Evolutionary conservation across 1,284 basidiomycete genomes (phyloP).

Genomic region (Apiotrichum porosum): DNA sequence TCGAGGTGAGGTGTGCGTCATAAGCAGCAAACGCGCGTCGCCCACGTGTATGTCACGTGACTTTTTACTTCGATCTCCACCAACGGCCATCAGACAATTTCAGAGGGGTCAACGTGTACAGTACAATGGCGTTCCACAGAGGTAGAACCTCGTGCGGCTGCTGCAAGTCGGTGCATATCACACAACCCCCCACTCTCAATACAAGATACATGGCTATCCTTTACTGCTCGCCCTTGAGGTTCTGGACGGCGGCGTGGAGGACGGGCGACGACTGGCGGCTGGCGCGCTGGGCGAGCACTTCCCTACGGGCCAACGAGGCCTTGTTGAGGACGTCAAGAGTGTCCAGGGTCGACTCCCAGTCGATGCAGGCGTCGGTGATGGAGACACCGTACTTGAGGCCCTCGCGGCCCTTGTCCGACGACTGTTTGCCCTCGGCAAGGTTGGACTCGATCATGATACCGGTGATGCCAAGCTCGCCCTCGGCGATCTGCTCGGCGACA

Average conservation of each 20-base stretch:
- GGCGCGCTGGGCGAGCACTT: slow-evolving; percentile 27
- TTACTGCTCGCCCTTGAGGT: slow-evolving; percentile 21
- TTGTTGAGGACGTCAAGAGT: slow-evolving; percentile 73
- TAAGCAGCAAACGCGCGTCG: too few relatives aligned
- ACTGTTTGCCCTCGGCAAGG: slow-evolving; percentile 80
- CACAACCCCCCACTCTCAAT: too few relatives aligned
- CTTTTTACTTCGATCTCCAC: too few relatives aligned
- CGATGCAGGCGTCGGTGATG: slow-evolving; percentile 90
- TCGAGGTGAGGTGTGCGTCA: too few relatives aligned
- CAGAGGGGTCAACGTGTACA: too few relatives aligned
- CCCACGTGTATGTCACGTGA: too few relatives aligned
- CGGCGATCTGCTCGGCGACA: slow-evolving; percentile 72
- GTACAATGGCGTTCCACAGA: too few relatives aligned
- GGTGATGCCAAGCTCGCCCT: slow-evolving; percentile 72
- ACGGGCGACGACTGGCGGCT: slow-evolving; percentile 8
- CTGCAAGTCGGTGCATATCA: too few relatives aligned
- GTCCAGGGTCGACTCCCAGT: slow-evolving; percentile 68
- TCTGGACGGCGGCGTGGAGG: slow-evolving; percentile 26
- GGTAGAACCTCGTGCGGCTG: too few relatives aligned
- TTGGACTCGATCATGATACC: slow-evolving; percentile 92
- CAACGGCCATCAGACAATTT: too few relatives aligned
- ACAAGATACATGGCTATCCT: too few relatives aligned
- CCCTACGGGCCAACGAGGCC: slow-evolving; percentile 37
- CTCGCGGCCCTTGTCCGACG: slow-evolving; percentile 53
- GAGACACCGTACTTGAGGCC: slow-evolving; percentile 76